Base-by-base conservation (phyloP, 2,329 filamentous ascomycete genomes). In the Beauveria medogensis region DNA sequence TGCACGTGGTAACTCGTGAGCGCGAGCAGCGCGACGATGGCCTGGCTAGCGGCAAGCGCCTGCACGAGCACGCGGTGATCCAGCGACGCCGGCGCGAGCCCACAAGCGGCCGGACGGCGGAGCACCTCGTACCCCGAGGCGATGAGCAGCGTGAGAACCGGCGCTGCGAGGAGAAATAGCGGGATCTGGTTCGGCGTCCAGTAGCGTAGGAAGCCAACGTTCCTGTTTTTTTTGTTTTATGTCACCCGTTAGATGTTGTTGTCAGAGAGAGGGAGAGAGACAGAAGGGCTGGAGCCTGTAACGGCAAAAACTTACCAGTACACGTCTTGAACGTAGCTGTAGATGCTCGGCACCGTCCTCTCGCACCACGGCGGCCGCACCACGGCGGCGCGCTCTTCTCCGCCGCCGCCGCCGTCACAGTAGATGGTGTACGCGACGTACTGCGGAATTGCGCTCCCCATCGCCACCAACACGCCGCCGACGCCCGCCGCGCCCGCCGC, bases 111-210 rank as follows among this genome's bases (percentile, higher is more conserved):
- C 1, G 71, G 68, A 22, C 67, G 62, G 2, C 67, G 64, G 22
- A 76, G 61, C 14, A 76, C 61, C 24, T 75, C 79, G 65, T 69
- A 69, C 8, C 84, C 82, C 20, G 92, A 95, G 48, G 73, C 75
- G 40, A 84, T 71, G 7, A 76, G 74, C 9, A 96, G 71, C 41
- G 77, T 76, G 55, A 96, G 77, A 79, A 93, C 88, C 1, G 94
- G 94, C 0, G 83, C 74, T 1, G 92, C 92, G 12, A 99, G 81
- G 24, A 92, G 68, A 74, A 99, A 99, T 2, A 99, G 81, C 0
- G 94, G 94, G 10, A 94, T 70, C 69, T 99, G 97, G 6, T 88
- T 85, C 0, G 88, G 65, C 0, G 87, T 96, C 94, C 94, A 99
- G 77, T 99, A 99, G 62, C 83, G 83, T 56, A 97, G 81, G 66